Base-by-base conservation (phyloP, 2,329 filamentous ascomycete species). In the Trichophyton simii region DNA sequence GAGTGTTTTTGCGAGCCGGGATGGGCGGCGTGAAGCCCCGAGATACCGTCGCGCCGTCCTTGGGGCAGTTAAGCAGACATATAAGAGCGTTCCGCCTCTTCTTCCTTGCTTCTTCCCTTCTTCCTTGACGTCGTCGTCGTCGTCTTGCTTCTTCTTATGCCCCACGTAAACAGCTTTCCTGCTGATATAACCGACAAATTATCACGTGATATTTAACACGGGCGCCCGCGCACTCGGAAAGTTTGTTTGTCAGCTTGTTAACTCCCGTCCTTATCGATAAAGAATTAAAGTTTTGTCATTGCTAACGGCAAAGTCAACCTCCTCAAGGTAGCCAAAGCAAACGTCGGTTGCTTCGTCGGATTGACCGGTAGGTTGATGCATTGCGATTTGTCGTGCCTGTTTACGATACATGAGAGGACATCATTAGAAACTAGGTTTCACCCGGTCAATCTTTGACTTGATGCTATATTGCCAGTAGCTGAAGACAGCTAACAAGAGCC, bases 161-260 rank as follows among this genome's bases (percentile, higher is more conserved):
- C 46, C 46, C 46, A 20, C 46, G 46, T 50, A 50, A 50, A 50
- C 83, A 70, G n/a, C 13, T 44, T 18, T 11, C 13, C 7, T 3
- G 5, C 13, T 44, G 20, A 44, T 44, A 44, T 38, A 38, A 38
- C 13, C 34, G 3, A 8, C 0, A 9, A 13, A 11, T 3, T 3
- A 38, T 38, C 34, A 38, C 34, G 34, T 38, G 34, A 13, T 3
- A 7, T 2, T 6, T 34, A 34, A 6, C 31, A n/a, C n/a, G n/a
- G n/a, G n/a, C n/a, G n/a, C n/a, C 4, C 31, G 31, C 6, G 1
- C 31, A 6, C 31, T 7, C 6, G 8, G 31, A 34, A 38, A 38
- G 34, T 7, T 38, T 31, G 28, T 13, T 38, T 38, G 34, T 38
- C 34, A 13, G 28, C 28, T 22, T 22, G 22, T 22, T 31, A 31